phyloP scores from a whole-genome alignment of 2,329 filamentous ascomycete genomes.

The Huntiella decipiens region DNA sequence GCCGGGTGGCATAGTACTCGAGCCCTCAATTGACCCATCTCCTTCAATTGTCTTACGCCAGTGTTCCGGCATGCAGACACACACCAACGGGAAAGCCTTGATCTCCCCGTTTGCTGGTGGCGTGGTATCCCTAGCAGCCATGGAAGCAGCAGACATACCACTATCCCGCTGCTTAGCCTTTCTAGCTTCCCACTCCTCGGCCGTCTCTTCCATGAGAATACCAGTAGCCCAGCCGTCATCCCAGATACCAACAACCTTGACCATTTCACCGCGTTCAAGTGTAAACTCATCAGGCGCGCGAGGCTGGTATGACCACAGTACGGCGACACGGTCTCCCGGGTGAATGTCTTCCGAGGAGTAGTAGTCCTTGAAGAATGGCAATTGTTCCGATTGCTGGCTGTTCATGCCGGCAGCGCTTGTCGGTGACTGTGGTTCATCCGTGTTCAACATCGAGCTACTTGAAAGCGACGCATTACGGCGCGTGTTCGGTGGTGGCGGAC shows the following conservation, averaged over 20 bases:
- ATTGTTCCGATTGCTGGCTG: conserved; percentile 85
- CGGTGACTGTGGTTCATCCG: conserved; percentile 56
- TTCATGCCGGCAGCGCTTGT: conserved; percentile 51
- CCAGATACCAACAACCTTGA: conserved; percentile 97
- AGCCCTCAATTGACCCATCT: conserved; percentile 51
- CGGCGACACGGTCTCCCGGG: conserved; percentile 72
- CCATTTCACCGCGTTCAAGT: conserved; percentile 87
- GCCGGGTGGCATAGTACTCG: conserved; percentile 16
- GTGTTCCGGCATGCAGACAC: conserved; percentile 84
- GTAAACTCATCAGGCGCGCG: conserved; percentile 85
- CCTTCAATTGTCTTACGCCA: conserved; percentile 95
- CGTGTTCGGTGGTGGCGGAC: conserved; percentile 36
- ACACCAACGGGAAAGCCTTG: conserved; percentile 94
- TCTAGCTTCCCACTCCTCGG: conserved; percentile 73
- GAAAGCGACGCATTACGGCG: conserved; percentile 79
- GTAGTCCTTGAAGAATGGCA: conserved; percentile 96
- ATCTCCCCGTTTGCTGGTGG: conserved; percentile 60
- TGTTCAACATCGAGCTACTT: conserved; percentile 57
- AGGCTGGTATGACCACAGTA: conserved; percentile 92
- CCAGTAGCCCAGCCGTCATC: conserved; percentile 98
- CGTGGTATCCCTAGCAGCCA: conserved; percentile 35
- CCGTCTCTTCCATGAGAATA: conserved; percentile 59
- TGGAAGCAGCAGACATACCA: conserved; percentile 69
- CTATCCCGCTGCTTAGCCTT: conserved; percentile 72
- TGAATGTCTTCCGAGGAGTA: conserved; percentile 95